A percentile compares a stretch with the other conserved stretches of the same genome.
These are phyloP conservation scores for Isatis tinctoria DNA, from an alignment of 345 rosid species.

Conservation along the genomic window DNA sequence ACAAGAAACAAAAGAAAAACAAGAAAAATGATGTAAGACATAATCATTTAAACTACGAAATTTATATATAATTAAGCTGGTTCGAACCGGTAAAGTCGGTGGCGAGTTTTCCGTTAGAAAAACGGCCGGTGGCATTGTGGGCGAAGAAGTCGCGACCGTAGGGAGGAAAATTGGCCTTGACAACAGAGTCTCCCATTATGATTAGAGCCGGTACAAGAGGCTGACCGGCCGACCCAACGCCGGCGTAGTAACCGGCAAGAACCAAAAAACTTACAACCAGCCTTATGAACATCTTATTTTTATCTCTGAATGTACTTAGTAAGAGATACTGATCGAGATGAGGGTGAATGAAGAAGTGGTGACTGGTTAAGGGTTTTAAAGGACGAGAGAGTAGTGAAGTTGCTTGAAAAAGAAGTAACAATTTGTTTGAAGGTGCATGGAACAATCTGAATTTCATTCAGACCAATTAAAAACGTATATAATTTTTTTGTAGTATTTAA, in stretches of 20 bases:
- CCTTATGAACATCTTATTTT: neutral
- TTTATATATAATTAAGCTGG: neutral
- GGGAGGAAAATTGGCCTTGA: slow-evolving; percentile 51
- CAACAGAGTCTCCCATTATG: slow-evolving; percentile 55
- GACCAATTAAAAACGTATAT: neutral
- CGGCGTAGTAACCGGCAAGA: slow-evolving; percentile 3
- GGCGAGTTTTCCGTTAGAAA: slow-evolving; percentile 52
- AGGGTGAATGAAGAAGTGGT: neutral
- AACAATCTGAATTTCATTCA: neutral
- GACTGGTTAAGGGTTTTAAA: slow-evolving; percentile 1
- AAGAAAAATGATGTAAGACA: neutral
- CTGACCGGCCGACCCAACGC: slow-evolving; percentile 1
- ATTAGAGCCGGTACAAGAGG: slow-evolving; percentile 33
- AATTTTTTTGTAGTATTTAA: neutral
- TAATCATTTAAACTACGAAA: neutral
- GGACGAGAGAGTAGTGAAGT: neutral
- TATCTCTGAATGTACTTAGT: neutral
- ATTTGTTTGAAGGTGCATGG: slow-evolving; percentile 5
- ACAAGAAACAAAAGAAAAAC: neutral
- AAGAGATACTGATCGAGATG: neutral
- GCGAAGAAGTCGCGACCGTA: slow-evolving; percentile 60
- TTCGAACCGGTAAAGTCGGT: slow-evolving; percentile 37
- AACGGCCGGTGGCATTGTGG: slow-evolving; percentile 64
- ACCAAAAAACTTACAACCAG: slow-evolving; percentile 6
- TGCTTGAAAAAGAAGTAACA: neutral